Conservation (phyloP, 2,329 filamentous ascomycete genomes). For the Diaporthe velutina region DNA sequence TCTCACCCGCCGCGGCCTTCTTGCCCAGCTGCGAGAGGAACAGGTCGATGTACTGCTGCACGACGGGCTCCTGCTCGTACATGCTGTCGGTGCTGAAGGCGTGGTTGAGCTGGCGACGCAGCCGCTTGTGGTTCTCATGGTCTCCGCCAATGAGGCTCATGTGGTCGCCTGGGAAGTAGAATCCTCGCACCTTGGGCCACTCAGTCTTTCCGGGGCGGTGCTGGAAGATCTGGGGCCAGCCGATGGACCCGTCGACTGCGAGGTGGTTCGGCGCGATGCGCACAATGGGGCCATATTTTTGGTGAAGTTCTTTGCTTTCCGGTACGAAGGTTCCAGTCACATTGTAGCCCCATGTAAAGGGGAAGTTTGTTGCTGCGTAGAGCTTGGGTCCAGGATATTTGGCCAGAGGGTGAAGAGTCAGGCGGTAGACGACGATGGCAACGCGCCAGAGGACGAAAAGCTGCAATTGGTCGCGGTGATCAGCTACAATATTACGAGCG, state of each 20-base stretch:
- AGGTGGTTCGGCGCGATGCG: conserved; percentile 23
- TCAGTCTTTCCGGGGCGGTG: conserved; percentile 29
- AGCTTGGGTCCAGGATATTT: conserved; percentile 34
- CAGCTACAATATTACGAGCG: neutral
- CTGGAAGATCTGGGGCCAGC: conserved; percentile 31
- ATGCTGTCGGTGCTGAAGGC: conserved; percentile 36
- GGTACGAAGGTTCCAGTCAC: neutral
- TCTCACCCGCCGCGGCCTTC: conserved; percentile 25
- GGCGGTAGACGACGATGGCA: conserved; percentile 23
- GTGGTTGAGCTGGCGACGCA: conserved; percentile 23
- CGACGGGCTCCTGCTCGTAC: conserved; percentile 35
- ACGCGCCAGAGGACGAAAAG: conserved; percentile 14
- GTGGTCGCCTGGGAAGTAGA: neutral
- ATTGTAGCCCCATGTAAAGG: neutral
- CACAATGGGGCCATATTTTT: conserved; percentile 35
- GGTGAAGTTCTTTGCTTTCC: neutral
- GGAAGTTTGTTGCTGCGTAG: conserved; percentile 14
- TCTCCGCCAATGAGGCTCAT: neutral
- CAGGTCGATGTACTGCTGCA: conserved; percentile 25
- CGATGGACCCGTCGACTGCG: conserved; percentile 30
- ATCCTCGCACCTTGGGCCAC: conserved; percentile 15
- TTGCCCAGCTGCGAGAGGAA: conserved; percentile 1
- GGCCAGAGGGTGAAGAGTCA: conserved; percentile 29
- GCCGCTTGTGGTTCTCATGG: conserved; percentile 22
- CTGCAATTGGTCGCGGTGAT: neutral